Conservation (phyloP, 257 asterid species). For the Gardenia jasminoides region DNA sequence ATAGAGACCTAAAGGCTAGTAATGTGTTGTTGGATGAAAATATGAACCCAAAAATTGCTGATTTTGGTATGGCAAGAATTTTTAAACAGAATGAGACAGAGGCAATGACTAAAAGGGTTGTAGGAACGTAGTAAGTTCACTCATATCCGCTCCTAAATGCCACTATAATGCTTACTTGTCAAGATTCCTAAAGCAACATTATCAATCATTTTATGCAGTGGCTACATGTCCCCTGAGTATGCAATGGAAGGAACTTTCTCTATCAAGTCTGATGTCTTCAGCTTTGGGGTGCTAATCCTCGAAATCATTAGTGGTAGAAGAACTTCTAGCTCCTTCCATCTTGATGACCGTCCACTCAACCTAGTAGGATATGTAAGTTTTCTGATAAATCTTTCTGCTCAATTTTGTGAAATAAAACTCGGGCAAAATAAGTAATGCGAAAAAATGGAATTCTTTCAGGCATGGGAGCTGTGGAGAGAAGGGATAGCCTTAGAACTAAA, state of each 20-base stretch:
- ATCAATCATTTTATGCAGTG: not conserved
- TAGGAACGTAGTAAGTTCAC: slow-evolving; percentile 52
- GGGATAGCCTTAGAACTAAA: slow-evolving; percentile 32
- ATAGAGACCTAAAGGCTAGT: slow-evolving; percentile 52
- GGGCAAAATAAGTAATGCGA: too few relatives aligned
- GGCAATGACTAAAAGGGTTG: slow-evolving; percentile 49
- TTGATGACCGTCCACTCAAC: slow-evolving; percentile 42
- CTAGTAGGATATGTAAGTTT: slow-evolving; percentile 57
- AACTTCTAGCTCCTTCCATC: slow-evolving; percentile 35
- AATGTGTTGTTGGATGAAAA: slow-evolving; percentile 54
- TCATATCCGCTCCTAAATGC: too few relatives aligned
- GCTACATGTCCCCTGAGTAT: too few relatives aligned
- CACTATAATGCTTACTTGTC: not conserved
- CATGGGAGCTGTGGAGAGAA: slow-evolving; percentile 56
- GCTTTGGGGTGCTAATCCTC: slow-evolving; percentile 54
- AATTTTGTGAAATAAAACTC: not conserved
- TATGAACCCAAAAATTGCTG: slow-evolving; percentile 62
- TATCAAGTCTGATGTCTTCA: slow-evolving; percentile 56
- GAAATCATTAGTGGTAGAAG: slow-evolving; percentile 58
- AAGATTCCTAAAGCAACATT: not conserved
- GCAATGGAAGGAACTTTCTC: slow-evolving; percentile 62
- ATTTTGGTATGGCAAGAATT: slow-evolving; percentile 65
- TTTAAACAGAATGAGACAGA: slow-evolving; percentile 38
- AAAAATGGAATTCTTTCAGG: slow-evolving; percentile 27
- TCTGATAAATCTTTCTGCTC: not conserved